These are phyloP conservation scores for Parafenestella ontariensis DNA, from an alignment of 2,329 filamentous ascomycete genomes.

Conservation along the genomic window DNA sequence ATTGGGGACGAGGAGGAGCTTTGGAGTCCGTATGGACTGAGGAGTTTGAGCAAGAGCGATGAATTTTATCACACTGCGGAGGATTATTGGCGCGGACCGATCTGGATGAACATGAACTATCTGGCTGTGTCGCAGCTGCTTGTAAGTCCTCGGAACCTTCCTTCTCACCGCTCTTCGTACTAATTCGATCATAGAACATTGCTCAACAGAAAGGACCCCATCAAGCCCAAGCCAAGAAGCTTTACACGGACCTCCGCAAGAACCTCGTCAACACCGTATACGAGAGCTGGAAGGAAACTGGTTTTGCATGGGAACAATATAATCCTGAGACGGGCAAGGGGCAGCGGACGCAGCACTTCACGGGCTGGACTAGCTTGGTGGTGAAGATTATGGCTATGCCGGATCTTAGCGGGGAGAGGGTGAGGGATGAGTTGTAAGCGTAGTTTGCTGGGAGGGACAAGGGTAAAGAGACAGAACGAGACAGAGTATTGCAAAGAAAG, in stretches of 20 bases:
- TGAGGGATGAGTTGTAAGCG: slow-evolving; percentile 36
- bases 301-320: slow-evolving; percentile 99
- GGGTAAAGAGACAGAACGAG: background rate
- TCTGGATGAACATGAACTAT: slow-evolving; percentile 99
- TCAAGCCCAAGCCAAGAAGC: slow-evolving; percentile 69
- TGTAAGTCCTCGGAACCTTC: slow-evolving; percentile 54
- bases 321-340: slow-evolving; percentile 90
- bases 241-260: slow-evolving; percentile 78
- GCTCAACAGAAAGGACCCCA: slow-evolving; percentile 71
- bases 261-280: slow-evolving; percentile 92
- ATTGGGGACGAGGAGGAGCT: slow-evolving; percentile 82
- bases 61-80: slow-evolving; percentile 87
- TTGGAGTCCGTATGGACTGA: slow-evolving; percentile 89
- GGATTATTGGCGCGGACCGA: slow-evolving; percentile 95
- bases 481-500: too few species aligned
- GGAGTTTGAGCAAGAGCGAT: slow-evolving; percentile 85
- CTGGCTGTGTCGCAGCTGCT: slow-evolving; percentile 77
- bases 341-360: slow-evolving; percentile 98
- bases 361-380: slow-evolving; percentile 97
- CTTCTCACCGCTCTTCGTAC: slow-evolving; percentile 1
- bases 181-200: slow-evolving; percentile 60
- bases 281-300: slow-evolving; percentile 85
- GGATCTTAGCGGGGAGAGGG: slow-evolving; percentile 59
- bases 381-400: slow-evolving; percentile 98
- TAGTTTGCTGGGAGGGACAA: background rate